Conservation (phyloP, 441 rosid genomes). For the Adansonia madagascariensis region DNA sequence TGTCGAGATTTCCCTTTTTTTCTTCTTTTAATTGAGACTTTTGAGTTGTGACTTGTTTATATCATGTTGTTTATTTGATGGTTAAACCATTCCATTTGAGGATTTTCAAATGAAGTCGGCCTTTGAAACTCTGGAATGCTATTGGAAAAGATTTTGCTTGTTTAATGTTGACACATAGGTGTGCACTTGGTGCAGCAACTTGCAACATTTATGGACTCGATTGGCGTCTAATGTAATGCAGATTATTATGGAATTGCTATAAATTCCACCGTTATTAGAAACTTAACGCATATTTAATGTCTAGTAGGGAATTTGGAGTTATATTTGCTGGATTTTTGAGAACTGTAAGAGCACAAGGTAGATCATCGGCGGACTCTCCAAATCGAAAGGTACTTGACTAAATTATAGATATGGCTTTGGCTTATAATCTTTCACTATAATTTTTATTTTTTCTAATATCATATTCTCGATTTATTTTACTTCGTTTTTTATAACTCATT, state of each 20-base stretch:
- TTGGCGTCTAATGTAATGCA: not conserved
- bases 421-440: not conserved
- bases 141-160: slow-evolving; percentile 90
- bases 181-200: slow-evolving; percentile 29
- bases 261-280: slow-evolving; percentile 17
- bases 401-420: not conserved
- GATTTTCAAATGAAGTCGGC: slow-evolving; percentile 99
- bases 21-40: slow-evolving; percentile 28
- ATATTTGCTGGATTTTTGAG: slow-evolving; percentile 97
- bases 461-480: too few species aligned
- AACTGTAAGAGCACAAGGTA: slow-evolving; percentile 94
- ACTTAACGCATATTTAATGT: slow-evolving; percentile 31
- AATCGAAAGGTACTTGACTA: slow-evolving; percentile 82
- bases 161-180: slow-evolving; percentile 99
- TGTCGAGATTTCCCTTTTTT: slow-evolving; percentile 81
- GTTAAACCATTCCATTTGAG: slow-evolving; percentile 63
- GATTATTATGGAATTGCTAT: slow-evolving; percentile 17
- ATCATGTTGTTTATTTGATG: slow-evolving; percentile 33
- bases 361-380: slow-evolving; percentile 71
- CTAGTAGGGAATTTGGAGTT: slow-evolving; percentile 95
- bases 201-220: slow-evolving; percentile 27
- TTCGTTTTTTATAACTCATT: too few species aligned
- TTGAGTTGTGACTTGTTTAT: slow-evolving; percentile 28
- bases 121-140: slow-evolving; percentile 88
- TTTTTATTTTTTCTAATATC: too few species aligned